Base-by-base conservation (phyloP, 2,329 filamentous ascomycete species). In the Neofusicoccum ribis region DNA sequence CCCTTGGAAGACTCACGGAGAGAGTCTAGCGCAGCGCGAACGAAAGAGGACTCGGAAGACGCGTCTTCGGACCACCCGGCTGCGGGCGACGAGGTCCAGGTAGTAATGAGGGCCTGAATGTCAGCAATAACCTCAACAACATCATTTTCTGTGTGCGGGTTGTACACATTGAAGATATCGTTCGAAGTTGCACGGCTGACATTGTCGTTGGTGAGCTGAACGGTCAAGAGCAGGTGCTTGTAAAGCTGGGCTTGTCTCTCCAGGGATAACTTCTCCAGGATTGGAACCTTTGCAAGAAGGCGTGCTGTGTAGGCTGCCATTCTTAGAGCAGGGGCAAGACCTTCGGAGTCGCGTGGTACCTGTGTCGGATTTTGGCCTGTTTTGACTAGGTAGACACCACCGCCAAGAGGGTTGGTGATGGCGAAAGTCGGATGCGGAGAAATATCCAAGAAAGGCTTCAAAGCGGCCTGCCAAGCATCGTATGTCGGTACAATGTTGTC, bases 381-480 rank as follows among this genome's bases (percentile, higher is more conserved):
- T 65, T 68, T 77, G 0, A 90, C 82, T 3, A 97, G 78, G 68
- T 90, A 88, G 5, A 91, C 85, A 0, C 87, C 86, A 3, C 92
- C 92, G 0, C 86, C 88, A 6, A 97, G 80, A 27, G 84, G 84
- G 72, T 88, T 93, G 2, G 89, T 91, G 4, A 97, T 85, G 0
- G 91, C 87, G 3, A 96, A 78, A 0, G 91, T 88, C 5, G 85
- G 81, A 67, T 86, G 85, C 2, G 88, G 84, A 1, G 79, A 70
- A 1, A 77, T 72, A 36, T 81, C 74, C 5, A 91, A 76, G 65
- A 92, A 83, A 1, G 78, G 79, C 0, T 74, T 72, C 2, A 97
- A 76, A 14, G 90, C 85, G 14, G 81, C 70, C 70, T 84, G 82
- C 93, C 93, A 97, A 9, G 85, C 78, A 2, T 83, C 78, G 0